Conservation (phyloP, 345 rosid genomes). For the Triadica sebifera region DNA sequence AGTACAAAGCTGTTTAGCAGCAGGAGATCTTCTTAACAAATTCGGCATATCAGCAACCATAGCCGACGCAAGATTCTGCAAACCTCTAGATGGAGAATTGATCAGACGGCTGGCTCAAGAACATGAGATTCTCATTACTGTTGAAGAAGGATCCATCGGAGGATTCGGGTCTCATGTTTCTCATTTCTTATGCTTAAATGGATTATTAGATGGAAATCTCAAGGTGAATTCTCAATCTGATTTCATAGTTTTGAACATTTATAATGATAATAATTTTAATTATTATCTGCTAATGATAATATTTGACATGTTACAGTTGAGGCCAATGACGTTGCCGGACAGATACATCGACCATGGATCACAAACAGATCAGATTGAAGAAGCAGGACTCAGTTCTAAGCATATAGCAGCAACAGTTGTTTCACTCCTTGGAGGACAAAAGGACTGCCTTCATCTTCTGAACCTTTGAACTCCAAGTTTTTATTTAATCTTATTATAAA, state of each 20-base stretch:
- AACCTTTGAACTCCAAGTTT: background rate
- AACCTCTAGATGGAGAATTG: slow-evolving; percentile 43
- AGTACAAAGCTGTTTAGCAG: slow-evolving; percentile 40
- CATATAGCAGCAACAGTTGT: slow-evolving; percentile 43
- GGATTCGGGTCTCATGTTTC: slow-evolving; percentile 52
- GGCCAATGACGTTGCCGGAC: slow-evolving; percentile 51
- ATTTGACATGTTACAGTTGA: slow-evolving; percentile 37
- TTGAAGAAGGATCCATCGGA: slow-evolving; percentile 55
- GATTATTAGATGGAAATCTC: slow-evolving; percentile 43
- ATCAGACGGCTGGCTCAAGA: slow-evolving; percentile 31
- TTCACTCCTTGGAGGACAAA: slow-evolving; percentile 21
- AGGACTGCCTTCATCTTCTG: slow-evolving; percentile 14
- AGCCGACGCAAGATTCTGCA: slow-evolving; percentile 56
- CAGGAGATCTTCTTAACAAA: slow-evolving; percentile 32
- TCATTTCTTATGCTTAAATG: slow-evolving; percentile 43
- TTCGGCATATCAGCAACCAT: slow-evolving; percentile 35
- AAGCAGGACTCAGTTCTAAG: slow-evolving; percentile 40
- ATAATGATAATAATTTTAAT: background rate
- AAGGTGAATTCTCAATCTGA: slow-evolving; percentile 25
- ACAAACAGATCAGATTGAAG: slow-evolving; percentile 39
- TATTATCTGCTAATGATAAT: background rate
- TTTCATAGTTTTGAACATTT: background rate
- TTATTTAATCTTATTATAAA: too few species aligned
- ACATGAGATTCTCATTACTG: slow-evolving; percentile 44
- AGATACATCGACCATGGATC: slow-evolving; percentile 55